Base-by-base conservation (phyloP, 2,329 filamentous ascomycete genomes). In the Xylaria digitata region DNA sequence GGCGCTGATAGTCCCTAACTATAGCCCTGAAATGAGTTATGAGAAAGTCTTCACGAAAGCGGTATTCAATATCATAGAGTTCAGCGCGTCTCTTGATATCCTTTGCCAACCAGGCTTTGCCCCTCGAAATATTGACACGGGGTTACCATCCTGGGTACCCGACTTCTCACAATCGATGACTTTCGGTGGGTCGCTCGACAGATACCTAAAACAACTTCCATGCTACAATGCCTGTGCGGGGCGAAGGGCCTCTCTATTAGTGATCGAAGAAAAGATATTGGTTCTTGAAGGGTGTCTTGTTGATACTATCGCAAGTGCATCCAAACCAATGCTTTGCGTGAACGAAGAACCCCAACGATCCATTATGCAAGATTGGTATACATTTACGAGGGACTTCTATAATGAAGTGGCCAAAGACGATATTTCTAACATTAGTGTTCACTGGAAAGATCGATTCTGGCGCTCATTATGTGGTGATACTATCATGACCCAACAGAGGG, bases 381-480 rank as follows among this genome's bases (percentile, higher is more conserved):
- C 17, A n/a, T 56, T 66, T 34, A 13, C 48, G 19, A 52, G n/a
- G 49, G 54, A 53, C 4, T 15, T 30, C 15, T 53, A 64, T 34
- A 19, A 53, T 19, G 8, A 30, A 37, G 1, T 17, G 19, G 2
- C 3, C 7, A 30, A 40, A 30, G 37, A 1, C 2, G n/a, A 46
- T 37, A 37, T 23, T 19, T 15, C 11, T 7, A 53, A 26, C n/a
- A 5, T 8, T n/a, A 40, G 1, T 30, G 17, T 17, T 43, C 30
- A n/a, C 21, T 65, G 63, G 63, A 32, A 56, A 8, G 45, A 46
- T 13, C 26, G 57, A 40, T 66, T 66, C n/a, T 66, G 57, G 57
- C 63, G 63, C 30, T 57, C 53, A 46, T 15, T 66, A 26, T 66
- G 58, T 21, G 58, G 63, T 15, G 63, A 66, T 57, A 66, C 63